These are phyloP conservation scores for Phoenix roebelenii DNA, from an alignment of 176 grass and related monocot genomes.

Conservation along the genomic window DNA sequence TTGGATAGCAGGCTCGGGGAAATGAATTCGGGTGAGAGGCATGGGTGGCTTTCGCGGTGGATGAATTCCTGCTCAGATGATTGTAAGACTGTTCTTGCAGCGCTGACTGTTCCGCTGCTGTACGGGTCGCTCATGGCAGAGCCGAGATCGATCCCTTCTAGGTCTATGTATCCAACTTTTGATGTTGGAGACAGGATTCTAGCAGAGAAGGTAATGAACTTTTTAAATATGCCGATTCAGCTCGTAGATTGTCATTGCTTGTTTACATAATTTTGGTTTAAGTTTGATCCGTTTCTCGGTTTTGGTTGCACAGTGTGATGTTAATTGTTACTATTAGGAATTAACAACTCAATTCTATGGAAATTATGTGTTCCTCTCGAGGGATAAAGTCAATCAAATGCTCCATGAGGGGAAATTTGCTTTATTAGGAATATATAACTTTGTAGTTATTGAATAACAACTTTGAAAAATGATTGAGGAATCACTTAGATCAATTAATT, in stretches of 20 bases:
- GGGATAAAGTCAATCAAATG: too few relatives aligned
- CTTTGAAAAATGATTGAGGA: too few relatives aligned
- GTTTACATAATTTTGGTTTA: not conserved
- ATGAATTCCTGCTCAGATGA: slow-evolving; percentile 83
- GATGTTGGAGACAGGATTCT: slow-evolving; percentile 9
- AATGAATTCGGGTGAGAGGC: slow-evolving; percentile 22
- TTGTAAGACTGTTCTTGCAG: slow-evolving; percentile 62
- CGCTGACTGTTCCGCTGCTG: slow-evolving; percentile 75
- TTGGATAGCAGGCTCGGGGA: not conserved
- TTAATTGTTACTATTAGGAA: too few relatives aligned
- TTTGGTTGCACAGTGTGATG: too few relatives aligned
- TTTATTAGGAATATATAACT: too few relatives aligned
- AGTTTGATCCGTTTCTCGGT: not conserved
- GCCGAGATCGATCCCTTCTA: slow-evolving; percentile 77
- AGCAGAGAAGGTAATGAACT: not conserved
- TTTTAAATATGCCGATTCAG: not conserved
- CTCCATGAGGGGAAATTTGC: too few relatives aligned
- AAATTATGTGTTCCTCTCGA: too few relatives aligned
- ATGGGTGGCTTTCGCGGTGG: slow-evolving; percentile 68
- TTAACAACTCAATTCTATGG: too few relatives aligned
- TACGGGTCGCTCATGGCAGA: slow-evolving; percentile 61
- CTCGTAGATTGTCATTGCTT: not conserved
- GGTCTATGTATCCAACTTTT: not conserved
- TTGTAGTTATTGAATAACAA: too few relatives aligned
- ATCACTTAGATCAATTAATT: too few relatives aligned